Evolutionary conservation across 1,284 basidiomycete species (phyloP).

Genomic region (Puccinia hordei): DNA sequence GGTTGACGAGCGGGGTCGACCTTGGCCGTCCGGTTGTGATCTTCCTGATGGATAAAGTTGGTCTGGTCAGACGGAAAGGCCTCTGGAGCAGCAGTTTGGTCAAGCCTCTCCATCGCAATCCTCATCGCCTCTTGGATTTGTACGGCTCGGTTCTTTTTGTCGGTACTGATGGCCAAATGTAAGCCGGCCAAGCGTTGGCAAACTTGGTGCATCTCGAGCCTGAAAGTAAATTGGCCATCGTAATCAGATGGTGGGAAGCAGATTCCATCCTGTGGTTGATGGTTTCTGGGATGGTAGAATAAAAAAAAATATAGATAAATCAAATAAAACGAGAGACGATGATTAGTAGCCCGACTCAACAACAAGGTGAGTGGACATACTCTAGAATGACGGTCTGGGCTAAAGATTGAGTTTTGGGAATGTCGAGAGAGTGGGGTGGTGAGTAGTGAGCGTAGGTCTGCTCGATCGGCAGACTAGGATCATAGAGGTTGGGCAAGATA

Average conservation of each 20-base stretch:
- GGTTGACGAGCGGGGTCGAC: neutral
- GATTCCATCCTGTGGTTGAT: neutral
- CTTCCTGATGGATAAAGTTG: neutral
- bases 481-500: conserved; percentile 44
- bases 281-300: too few species aligned
- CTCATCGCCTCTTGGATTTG: conserved; percentile 45
- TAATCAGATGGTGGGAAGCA: neutral
- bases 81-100: neutral
- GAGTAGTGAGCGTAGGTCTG: conserved; percentile 10
- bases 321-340: neutral
- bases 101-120: conserved; percentile 21
- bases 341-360: neutral
- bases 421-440: neutral
- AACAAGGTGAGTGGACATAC: neutral
- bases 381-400: neutral
- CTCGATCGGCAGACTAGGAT: conserved; percentile 31
- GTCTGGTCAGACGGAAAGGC: neutral
- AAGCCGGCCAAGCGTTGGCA: conserved; percentile 20
- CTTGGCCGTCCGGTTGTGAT: neutral
- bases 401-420: neutral
- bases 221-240: conserved; percentile 34
- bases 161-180: conserved; percentile 38
- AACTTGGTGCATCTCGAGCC: conserved; percentile 33
- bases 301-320: too few species aligned
- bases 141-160: conserved; percentile 28